Evolutionary conservation across 768 basidiomycete species (phyloP).

Genomic region (Galerina sulciceps): DNA sequence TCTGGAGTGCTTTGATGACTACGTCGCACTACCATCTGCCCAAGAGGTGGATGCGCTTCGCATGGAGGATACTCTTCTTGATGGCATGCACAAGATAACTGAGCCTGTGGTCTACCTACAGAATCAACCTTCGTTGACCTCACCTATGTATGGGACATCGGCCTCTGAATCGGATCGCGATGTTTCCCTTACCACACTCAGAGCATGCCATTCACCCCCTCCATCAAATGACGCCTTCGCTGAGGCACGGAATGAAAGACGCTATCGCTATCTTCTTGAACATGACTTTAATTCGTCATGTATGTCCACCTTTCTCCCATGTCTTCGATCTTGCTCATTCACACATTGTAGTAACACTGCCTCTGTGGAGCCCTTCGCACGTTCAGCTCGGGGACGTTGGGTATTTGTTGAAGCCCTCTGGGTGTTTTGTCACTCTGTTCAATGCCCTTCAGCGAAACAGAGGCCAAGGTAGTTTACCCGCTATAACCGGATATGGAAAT

Average conservation of each 20-base stretch:
- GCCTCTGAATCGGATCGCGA: slow-evolving; percentile 30
- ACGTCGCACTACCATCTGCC: slow-evolving; percentile 24
- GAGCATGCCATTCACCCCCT: slow-evolving; percentile 33
- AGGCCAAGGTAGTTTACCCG: slow-evolving; percentile 49
- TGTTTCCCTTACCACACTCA: slow-evolving; percentile 12
- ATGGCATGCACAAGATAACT: slow-evolving; percentile 14
- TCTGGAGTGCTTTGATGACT: slow-evolving; percentile 21
- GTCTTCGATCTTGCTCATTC: neutral
- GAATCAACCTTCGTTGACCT: neutral
- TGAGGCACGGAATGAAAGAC: slow-evolving; percentile 60
- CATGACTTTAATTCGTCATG: slow-evolving; percentile 74
- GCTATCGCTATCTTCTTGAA: slow-evolving; percentile 66
- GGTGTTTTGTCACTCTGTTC: slow-evolving; percentile 73
- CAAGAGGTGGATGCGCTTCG: slow-evolving; percentile 25
- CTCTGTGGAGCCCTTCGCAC: slow-evolving; percentile 71
- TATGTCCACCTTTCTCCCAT: slow-evolving; percentile 35
- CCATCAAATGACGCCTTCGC: slow-evolving; percentile 40
- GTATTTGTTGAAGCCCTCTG: slow-evolving; percentile 69
- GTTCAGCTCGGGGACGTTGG: slow-evolving; percentile 77
- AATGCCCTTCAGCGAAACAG: slow-evolving; percentile 64
- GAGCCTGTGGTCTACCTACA: slow-evolving; percentile 11
- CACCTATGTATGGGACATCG: slow-evolving; percentile 22
- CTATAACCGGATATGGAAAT: slow-evolving; percentile 63
- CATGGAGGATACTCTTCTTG: slow-evolving; percentile 22
- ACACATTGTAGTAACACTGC: slow-evolving; percentile 52